Evolutionary conservation across 352 stramenopile species (phyloP).

Genomic region (Phytophthora ramorum): DNA sequence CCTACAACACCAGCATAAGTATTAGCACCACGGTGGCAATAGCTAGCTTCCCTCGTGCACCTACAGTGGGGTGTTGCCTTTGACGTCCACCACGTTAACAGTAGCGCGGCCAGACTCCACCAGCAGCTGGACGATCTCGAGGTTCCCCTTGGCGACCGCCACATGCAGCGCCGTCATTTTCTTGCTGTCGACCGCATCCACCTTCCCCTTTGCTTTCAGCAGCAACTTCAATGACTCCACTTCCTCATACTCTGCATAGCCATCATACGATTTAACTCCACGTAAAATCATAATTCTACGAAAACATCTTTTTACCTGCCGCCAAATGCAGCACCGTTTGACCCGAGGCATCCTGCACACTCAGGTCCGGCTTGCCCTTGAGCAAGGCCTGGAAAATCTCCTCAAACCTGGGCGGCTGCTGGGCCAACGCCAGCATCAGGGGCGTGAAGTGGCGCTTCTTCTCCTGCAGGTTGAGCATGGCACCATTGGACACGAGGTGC

Average conservation of each 20-base stretch:
- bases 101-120: constrained; percentile 65
- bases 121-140: constrained; percentile 65
- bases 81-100: constrained; percentile 65
- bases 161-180: constrained; percentile 83
- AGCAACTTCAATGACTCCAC: constrained; percentile 66
- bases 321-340: constrained; percentile 76
- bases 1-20: constrained; percentile 28
- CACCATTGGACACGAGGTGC: constrained; percentile 72
- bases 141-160: constrained; percentile 66
- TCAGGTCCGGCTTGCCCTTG: constrained; percentile 76
- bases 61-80: constrained; percentile 78
- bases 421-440: constrained; percentile 76
- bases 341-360: constrained; percentile 62
- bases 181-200: constrained; percentile 68
- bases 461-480: constrained; percentile 73
- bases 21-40: constrained; percentile 1
- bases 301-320: constrained; percentile 37
- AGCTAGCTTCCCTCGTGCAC: constrained; percentile 1
- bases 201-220: constrained; percentile 63
- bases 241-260: constrained; percentile 68
- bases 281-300: neutral
- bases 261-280: neutral
- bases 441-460: constrained; percentile 84
- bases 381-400: constrained; percentile 71
- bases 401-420: constrained; percentile 69